Base-by-base conservation (phyloP, 805 yeast genomes). In the Yamadazyma sp. region DNA sequence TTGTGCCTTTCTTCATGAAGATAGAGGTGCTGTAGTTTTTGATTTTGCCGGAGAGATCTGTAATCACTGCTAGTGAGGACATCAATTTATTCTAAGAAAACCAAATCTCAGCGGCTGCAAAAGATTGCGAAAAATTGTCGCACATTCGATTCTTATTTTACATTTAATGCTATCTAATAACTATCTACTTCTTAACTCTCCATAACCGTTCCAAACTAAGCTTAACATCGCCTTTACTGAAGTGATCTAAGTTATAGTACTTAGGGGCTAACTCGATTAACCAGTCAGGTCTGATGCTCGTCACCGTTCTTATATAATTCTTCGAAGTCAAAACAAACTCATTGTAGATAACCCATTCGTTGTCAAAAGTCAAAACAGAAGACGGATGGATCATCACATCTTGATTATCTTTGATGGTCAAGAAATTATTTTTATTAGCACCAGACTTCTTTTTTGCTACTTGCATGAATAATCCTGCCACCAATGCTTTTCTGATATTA, bases 381-480 rank as follows among this genome's bases (percentile, higher is more conserved):
- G 93, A 82, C 44, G 99, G 99, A 59, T 93, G 99, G 32, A 93
- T 73, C 52, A 89, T 65, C 9, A 91, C 98, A 46, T 91, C 98
- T 68, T 93, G 99, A 56, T 90, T 89, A 62, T 93, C 99, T 63
- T 89, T 89, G 35, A 90, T 84, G 0, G 99, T 93, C 50, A 85
- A 75, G 60, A 84, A 91, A 48, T 65, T 66, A 53, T 82, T 84
- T 21, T 46, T 46, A 18, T 35, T 41, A 28, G 77, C 73, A 25
- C 87, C 81, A n/a, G 84, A 77, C 67, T 78, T 80, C 70, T 86
- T 87, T 67, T 90, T 93, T 22, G 97, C 98, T 38, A 86, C 95
- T 68, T 93, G 99, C 98, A 93, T 90, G 70, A 93, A 93, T 61
- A 89, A 90, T 2, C 99, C 99, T n/a, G 87, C 77, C 3, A 87